phyloP scores from a whole-genome alignment of 495 filamentous ascomycete genomes.

The Usnea hakonensis region DNA sequence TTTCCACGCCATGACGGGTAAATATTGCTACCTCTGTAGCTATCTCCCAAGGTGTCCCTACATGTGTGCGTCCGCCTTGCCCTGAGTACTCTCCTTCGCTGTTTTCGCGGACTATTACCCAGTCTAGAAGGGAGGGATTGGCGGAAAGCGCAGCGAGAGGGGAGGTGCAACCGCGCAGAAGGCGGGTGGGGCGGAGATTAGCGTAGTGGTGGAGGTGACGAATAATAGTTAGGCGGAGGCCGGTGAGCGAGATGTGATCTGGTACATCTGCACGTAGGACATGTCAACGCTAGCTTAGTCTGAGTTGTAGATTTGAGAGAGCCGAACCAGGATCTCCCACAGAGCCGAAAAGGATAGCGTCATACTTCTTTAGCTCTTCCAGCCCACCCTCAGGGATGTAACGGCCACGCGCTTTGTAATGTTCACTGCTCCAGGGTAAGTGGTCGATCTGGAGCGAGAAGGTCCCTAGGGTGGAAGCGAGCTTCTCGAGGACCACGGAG shows the following conservation, averaged over 20 bases:
- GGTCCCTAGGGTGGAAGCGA: conserved; percentile 32
- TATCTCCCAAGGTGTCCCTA: conserved; percentile 42
- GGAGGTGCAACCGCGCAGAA: conserved; percentile 43
- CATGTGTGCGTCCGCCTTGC: conserved; percentile 47
- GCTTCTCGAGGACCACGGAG: conserved; percentile 42
- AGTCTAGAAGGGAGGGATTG: conserved; percentile 38
- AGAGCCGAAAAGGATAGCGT: conserved; percentile 51
- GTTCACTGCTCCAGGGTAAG: conserved; percentile 47
- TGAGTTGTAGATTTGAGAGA: neutral
- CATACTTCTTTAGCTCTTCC: conserved; percentile 42
- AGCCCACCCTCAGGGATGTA: conserved; percentile 50
- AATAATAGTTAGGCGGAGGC: conserved; percentile 47
- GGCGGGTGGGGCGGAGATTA: conserved; percentile 47
- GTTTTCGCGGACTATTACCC: conserved; percentile 53
- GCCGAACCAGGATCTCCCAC: conserved; percentile 38
- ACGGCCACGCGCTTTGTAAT: conserved; percentile 44
- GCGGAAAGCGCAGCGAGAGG: conserved; percentile 39
- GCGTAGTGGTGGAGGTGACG: conserved; percentile 50
- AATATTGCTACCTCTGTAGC: conserved; percentile 51
- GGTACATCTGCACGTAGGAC: conserved; percentile 37
- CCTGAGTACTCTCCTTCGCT: conserved; percentile 52
- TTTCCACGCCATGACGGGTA: conserved; percentile 45
- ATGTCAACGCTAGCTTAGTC: neutral
- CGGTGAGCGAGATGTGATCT: conserved; percentile 51
- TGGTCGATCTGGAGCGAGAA: conserved; percentile 41